phyloP scores from a whole-genome alignment of 805 yeast genomes.

The Candida silvicultrix region DNA sequence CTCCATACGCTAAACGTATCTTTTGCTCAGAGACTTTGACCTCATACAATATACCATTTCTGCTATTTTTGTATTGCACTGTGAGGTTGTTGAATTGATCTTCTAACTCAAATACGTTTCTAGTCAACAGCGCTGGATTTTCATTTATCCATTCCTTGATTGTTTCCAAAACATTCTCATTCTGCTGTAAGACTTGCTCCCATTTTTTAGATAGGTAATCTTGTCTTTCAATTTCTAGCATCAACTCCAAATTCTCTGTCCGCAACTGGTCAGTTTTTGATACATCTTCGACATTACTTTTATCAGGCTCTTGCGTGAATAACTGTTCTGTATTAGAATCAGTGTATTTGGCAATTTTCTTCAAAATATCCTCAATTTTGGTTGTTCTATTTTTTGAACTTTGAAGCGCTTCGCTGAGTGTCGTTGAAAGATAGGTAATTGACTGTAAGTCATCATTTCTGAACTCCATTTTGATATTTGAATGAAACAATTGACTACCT shows the following conservation, averaged over 20 bases:
- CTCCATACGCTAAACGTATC: not conserved
- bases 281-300: no score
- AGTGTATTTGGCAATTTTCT: not conserved
- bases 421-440: not conserved
- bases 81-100: not conserved
- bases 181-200: not conserved
- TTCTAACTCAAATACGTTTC: not conserved
- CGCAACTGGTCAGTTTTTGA: not conserved
- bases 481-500: not conserved
- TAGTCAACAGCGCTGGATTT: not conserved
- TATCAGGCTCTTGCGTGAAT: not conserved
- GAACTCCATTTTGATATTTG: not conserved
- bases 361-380: not conserved
- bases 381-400: not conserved
- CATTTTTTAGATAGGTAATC: not conserved
- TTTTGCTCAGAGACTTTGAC: not conserved
- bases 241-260: not conserved
- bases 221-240: not conserved
- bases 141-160: not conserved
- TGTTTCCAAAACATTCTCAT: not conserved
- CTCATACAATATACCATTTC: not conserved
- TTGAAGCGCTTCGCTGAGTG: not conserved
- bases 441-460: not conserved
- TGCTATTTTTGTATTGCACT: not conserved
- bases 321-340: not conserved